These are phyloP conservation scores for Ogataea henricii DNA, from an alignment of 805 yeast genomes.

Conservation along the genomic window DNA sequence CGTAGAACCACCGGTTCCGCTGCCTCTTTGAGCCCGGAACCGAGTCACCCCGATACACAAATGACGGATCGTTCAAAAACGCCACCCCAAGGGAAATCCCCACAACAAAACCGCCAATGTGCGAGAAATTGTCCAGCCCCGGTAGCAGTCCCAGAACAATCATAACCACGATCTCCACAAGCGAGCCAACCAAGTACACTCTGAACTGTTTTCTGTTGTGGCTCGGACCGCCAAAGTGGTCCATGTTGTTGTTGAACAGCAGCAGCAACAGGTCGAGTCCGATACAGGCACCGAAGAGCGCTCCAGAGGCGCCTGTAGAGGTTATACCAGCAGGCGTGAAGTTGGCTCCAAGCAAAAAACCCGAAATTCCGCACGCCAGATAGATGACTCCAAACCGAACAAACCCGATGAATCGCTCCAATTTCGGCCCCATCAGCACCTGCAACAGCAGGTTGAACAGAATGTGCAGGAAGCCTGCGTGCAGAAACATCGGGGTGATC, in stretches of 20 bases:
- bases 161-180: slow-evolving; percentile 59
- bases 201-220: slow-evolving; percentile 44
- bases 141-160: slow-evolving; percentile 69
- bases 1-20: slow-evolving; percentile 38
- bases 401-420: slow-evolving; percentile 59
- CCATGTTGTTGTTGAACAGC: slow-evolving; percentile 48
- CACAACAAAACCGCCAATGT: slow-evolving; percentile 71
- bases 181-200: slow-evolving; percentile 45
- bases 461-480: slow-evolving; percentile 74
- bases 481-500: slow-evolving; percentile 68
- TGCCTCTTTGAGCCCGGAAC: slow-evolving; percentile 14
- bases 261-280: slow-evolving; percentile 61
- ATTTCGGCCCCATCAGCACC: slow-evolving; percentile 57
- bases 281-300: slow-evolving; percentile 63
- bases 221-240: slow-evolving; percentile 41
- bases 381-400: slow-evolving; percentile 57
- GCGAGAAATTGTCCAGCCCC: slow-evolving; percentile 74
- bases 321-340: slow-evolving; percentile 68
- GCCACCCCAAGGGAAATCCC: slow-evolving; percentile 55
- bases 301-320: slow-evolving; percentile 71
- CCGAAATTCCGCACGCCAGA: slow-evolving; percentile 61
- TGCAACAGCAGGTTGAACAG: slow-evolving; percentile 63
- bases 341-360: slow-evolving; percentile 69
- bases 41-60: slow-evolving; percentile 28
- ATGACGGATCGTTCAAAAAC: slow-evolving; percentile 58